Base-by-base conservation (phyloP, 768 basidiomycete species). In the Dioszegia aurantiaca region DNA sequence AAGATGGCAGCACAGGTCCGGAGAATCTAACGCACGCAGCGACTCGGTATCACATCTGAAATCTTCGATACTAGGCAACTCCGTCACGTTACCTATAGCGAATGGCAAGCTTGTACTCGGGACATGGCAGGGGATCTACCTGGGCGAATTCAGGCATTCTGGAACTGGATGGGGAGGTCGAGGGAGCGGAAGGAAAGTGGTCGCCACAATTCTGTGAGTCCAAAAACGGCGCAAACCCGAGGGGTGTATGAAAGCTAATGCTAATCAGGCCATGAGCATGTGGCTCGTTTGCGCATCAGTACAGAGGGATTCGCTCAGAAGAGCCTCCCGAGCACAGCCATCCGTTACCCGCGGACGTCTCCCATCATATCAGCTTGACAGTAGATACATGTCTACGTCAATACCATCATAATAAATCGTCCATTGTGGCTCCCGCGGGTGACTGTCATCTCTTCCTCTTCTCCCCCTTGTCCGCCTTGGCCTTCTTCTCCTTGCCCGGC, bases 101-200 rank as follows among this genome's bases (percentile, higher is more conserved):
- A 82, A 87, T 58, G 89, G 77, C 1, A 78, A 80, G 45, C 78
- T 94, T 63, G 88, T 86, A 61, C 78, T 95, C 48, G 92, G 92
- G 11, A 92, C 89, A 23, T 95, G 92, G 92, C 92, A 95, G 82
- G 91, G 91, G 0, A 90, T 92, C 55, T 93, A 93, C 73, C 81
- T 93, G 43, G 86, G 87, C 2, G 91, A 94, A 56, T 67, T 69
- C 33, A 46, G 70, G 28, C 54, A 67, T 31, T 60, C 59, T n/a
- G 70, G 70, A 19, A 44, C 60, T 11, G 70, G 70, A 21, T 72
- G 65, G 65, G 70, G 70, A 12, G 64, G 65, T 19, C n/a, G 57
- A 36, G 70, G 70, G 8, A 48, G 51, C 24, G 70, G 70, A 16
- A 40, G 70, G n/a, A 69, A 68, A 36, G 68, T 72, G 3, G 61